Evolutionary conservation across 495 filamentous ascomycete species (phyloP).

Genomic region (Monascus purpureus): DNA sequence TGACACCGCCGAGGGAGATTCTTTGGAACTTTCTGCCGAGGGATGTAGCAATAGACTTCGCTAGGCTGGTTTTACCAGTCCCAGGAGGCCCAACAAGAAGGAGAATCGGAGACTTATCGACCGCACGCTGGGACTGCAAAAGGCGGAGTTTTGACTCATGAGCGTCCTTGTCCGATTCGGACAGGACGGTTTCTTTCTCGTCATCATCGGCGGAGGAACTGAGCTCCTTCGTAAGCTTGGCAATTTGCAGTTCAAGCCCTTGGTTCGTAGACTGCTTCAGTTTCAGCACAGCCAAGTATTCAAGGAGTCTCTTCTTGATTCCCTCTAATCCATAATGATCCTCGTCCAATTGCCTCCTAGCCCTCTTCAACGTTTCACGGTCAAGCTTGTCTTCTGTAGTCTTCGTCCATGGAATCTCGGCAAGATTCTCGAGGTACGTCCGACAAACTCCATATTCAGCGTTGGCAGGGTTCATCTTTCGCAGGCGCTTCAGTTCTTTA

Average conservation of each 20-base stretch:
- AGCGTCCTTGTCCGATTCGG: slow-evolving; percentile 30
- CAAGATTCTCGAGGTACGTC: slow-evolving; percentile 88
- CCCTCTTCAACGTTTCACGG: slow-evolving; percentile 59
- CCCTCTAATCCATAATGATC: slow-evolving; percentile 96
- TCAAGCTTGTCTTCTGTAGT: slow-evolving; percentile 79
- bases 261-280: slow-evolving; percentile 82
- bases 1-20: slow-evolving; percentile 89
- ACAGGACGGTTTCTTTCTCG: slow-evolving; percentile 21
- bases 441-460: slow-evolving; percentile 89
- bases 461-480: slow-evolving; percentile 88
- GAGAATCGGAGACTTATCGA: slow-evolving; percentile 92
- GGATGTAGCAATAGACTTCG: slow-evolving; percentile 83
- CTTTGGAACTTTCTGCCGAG: slow-evolving; percentile 93
- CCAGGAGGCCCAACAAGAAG: slow-evolving; percentile 90
- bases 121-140: slow-evolving; percentile 58
- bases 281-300: slow-evolving; percentile 90
- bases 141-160: slow-evolving; percentile 48
- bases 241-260: slow-evolving; percentile 63
- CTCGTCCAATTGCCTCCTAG: slow-evolving; percentile 82
- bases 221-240: slow-evolving; percentile 45
- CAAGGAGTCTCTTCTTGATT: slow-evolving; percentile 90
- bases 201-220: slow-evolving; percentile 30
- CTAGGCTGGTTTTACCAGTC: slow-evolving; percentile 90
- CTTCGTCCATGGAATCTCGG: slow-evolving; percentile 88
- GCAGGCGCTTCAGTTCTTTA: slow-evolving; percentile 74